Base-by-base conservation (phyloP, 805 yeast species). In the Aciculoconidium aculeatum region DNA sequence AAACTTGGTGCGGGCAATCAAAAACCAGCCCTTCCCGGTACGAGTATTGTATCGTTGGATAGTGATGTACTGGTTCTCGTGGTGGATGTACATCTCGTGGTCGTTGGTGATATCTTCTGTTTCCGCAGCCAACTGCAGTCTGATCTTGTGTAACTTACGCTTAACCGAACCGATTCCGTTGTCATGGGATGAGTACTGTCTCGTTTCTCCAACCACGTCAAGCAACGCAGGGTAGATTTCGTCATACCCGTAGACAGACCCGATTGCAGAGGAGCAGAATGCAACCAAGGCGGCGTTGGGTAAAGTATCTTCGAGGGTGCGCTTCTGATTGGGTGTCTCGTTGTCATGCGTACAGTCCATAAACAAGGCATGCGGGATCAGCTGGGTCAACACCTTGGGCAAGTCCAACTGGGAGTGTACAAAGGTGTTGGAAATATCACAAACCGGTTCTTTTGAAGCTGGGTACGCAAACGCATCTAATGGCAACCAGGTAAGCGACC, bases 321-420 rank as follows among this genome's bases (percentile, higher is more conserved):
- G 75, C 57, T 82, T 86, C 44, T 90, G 94, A 23, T 68, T 71
- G 2, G 96, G 95, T 12, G 77, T 80, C 57, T 87, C 92, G 49
- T 90, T 90, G 54, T 90, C 98, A 53, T 90, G 98, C 2, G 97
- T 88, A 48, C 96, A 90, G 50, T 92, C 97, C 96, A 92, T 90
- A 44, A 90, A 81, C 44, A 92, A 64, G 0, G 97, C 96, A 58
- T 87, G 96, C 4, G 95, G 94, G n/a, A 79, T 75, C 24, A 78
- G 72, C 4, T 80, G 67, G 2, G 77, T 65, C 26, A 90, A 65
- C 7, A 74, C 64, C 40, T 68, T 69, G 2, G 94, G 90, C 27
- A 83, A 68, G 36, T 75, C 76, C 37, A 81, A 59, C 49, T 81
- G 87, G 5, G 87, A 74, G 14, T 44, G 33, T 30, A 18, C 21